Conservation (phyloP, 2,329 filamentous ascomycete species). For the Curvularia sp. region DNA sequence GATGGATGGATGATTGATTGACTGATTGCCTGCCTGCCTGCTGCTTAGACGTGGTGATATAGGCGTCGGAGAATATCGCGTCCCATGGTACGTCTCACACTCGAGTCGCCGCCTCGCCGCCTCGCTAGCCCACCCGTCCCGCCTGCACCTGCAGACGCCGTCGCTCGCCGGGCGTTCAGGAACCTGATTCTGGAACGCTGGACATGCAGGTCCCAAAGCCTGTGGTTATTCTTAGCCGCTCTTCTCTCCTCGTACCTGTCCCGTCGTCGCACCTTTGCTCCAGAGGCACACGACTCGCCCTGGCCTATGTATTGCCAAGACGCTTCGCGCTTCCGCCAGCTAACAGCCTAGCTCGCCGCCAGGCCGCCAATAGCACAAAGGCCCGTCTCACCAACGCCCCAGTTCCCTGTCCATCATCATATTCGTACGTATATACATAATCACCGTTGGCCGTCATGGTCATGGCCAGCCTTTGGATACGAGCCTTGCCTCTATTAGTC, state of each 20-base stretch:
- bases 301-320: constrained; percentile 4
- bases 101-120: background rate
- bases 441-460: background rate
- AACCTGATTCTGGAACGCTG: constrained; percentile 20
- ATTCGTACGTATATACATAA: too few species aligned
- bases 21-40: background rate
- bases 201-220: constrained; percentile 7
- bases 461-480: background rate
- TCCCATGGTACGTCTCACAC: constrained; percentile 6
- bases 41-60: too few species aligned
- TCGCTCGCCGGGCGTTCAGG: background rate
- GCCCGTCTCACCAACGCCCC: background rate
- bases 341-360: background rate
- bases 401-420: background rate
- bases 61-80: constrained; percentile 5
- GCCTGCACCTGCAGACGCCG: constrained; percentile 12
- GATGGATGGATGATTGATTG: too few species aligned
- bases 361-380: background rate
- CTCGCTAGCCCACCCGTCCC: constrained; percentile 12
- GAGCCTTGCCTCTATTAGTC: background rate
- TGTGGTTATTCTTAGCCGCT: constrained; percentile 15
- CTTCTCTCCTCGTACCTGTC: background rate
- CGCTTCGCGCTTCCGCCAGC: background rate
- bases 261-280: constrained; percentile 7
- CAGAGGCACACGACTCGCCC: constrained; percentile 1